These are phyloP conservation scores for Penicillium verrucosum DNA, from an alignment of 2,329 filamentous ascomycete genomes.

Conservation along the genomic window DNA sequence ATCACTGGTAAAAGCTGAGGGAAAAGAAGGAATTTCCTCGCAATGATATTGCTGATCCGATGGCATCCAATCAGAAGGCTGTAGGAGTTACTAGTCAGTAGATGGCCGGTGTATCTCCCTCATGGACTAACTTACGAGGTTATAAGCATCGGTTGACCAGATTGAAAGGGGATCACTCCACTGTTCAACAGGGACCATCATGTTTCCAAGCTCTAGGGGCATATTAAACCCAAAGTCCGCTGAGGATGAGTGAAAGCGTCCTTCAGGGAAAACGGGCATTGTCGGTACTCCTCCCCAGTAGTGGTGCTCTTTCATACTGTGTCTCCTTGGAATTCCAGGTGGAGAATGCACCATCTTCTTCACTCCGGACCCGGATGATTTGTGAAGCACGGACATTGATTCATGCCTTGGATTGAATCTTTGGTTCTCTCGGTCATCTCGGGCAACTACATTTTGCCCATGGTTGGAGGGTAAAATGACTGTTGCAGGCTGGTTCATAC, in stretches of 20 bases:
- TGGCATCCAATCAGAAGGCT: neutral
- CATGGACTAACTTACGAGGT: neutral
- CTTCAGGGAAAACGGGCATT: neutral
- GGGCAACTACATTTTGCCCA: neutral
- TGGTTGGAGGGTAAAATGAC: constrained; percentile 3
- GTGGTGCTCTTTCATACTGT: neutral
- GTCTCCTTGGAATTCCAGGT: neutral
- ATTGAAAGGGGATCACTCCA: neutral
- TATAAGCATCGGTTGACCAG: neutral
- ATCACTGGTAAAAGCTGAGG: neutral
- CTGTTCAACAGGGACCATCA: neutral
- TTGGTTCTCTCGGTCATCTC: neutral
- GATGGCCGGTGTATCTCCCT: no score
- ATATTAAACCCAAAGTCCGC: neutral
- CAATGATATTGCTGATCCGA: neutral
- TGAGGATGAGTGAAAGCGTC: neutral
- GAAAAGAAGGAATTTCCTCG: neutral
- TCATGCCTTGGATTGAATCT: neutral
- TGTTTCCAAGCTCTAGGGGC: neutral
- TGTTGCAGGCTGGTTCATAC: constrained; percentile 13
- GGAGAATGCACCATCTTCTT: constrained; percentile 2
- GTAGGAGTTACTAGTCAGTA: neutral
- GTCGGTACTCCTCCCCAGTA: constrained; percentile 2
- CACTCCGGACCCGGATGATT: constrained; percentile 8
- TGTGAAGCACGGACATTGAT: constrained; percentile 15